phyloP scores from a whole-genome alignment of 306 rosid genomes.

The Vachellia collinsii region DNA sequence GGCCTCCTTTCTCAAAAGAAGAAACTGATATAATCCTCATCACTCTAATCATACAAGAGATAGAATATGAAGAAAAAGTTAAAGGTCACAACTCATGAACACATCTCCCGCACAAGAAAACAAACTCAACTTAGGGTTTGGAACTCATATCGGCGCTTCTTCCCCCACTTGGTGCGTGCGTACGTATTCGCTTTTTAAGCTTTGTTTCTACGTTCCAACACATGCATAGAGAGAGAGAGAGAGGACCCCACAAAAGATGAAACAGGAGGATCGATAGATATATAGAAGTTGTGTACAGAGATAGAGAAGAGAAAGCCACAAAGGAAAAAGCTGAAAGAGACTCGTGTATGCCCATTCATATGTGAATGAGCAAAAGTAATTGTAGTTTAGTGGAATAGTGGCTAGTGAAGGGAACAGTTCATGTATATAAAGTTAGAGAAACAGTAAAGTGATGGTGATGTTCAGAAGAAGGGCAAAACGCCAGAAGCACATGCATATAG shows the following conservation, averaged over 20 bases:
- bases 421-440: background rate
- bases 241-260: slow-evolving; percentile 26
- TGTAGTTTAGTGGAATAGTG: background rate
- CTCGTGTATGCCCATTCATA: background rate
- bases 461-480: slow-evolving; percentile 5
- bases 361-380: slow-evolving; percentile 28
- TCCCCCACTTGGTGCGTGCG: slow-evolving; percentile 8
- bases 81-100: background rate
- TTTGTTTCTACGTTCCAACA: background rate
- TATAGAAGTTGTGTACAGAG: background rate
- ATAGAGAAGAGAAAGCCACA: background rate
- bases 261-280: slow-evolving; percentile 3
- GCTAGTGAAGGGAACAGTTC: slow-evolving; percentile 31
- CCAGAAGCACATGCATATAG: slow-evolving; percentile 23
- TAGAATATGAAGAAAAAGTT: background rate
- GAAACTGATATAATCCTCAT: background rate
- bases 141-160: slow-evolving; percentile 9
- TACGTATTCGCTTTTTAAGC: background rate
- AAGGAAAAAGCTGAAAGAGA: slow-evolving; percentile 34
- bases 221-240: background rate
- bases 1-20: slow-evolving; percentile 11
- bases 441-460: background rate
- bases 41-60: background rate
- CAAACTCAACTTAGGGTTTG: slow-evolving; percentile 11
- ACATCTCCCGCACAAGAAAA: background rate